phyloP scores from a whole-genome alignment of 2,329 filamentous ascomycete species.

The Aspergillus arachidicola region DNA sequence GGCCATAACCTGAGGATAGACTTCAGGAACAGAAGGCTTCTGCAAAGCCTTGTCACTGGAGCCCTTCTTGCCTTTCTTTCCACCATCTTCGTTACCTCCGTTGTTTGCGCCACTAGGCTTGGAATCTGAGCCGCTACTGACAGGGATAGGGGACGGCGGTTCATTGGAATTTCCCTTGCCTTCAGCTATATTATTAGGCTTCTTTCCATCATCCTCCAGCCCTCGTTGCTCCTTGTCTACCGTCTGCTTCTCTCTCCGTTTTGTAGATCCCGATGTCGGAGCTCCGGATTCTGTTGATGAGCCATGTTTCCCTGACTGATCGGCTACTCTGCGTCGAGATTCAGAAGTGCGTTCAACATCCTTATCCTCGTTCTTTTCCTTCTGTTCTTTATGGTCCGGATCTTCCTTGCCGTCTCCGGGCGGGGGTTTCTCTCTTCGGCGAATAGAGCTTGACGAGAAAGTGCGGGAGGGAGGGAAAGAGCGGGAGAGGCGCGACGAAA shows the following conservation, averaged over 20 bases:
- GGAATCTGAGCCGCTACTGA: constrained; percentile 40
- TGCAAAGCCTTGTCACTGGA: constrained; percentile 74
- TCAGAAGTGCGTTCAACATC: constrained; percentile 50
- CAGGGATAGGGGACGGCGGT: constrained; percentile 47
- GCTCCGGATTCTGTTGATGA: constrained; percentile 30
- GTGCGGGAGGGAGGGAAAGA: constrained; percentile 35
- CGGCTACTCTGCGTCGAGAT: constrained; percentile 44
- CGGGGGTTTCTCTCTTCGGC: constrained; percentile 60
- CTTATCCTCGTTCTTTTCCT: constrained; percentile 35
- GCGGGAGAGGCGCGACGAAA: constrained; percentile 26
- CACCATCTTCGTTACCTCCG: constrained; percentile 61
- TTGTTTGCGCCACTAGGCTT: constrained; percentile 59
- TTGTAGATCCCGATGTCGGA: constrained; percentile 39
- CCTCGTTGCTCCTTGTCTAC: constrained; percentile 43
- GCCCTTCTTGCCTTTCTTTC: constrained; percentile 70
- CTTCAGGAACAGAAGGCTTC: constrained; percentile 87
- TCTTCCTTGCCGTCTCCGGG: constrained; percentile 43
- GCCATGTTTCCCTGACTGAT: constrained; percentile 34
- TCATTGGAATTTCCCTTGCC: constrained; percentile 54
- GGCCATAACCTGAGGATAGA: constrained; percentile 96
- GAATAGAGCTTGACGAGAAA: constrained; percentile 50
- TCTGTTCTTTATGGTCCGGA: constrained; percentile 29
- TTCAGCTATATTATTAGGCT: constrained; percentile 40
- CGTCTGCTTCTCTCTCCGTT: constrained; percentile 42
- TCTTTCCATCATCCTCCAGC: constrained; percentile 44